phyloP scores from a whole-genome alignment of 1,139 yeast species.

The Suhomyces bokatorum region DNA sequence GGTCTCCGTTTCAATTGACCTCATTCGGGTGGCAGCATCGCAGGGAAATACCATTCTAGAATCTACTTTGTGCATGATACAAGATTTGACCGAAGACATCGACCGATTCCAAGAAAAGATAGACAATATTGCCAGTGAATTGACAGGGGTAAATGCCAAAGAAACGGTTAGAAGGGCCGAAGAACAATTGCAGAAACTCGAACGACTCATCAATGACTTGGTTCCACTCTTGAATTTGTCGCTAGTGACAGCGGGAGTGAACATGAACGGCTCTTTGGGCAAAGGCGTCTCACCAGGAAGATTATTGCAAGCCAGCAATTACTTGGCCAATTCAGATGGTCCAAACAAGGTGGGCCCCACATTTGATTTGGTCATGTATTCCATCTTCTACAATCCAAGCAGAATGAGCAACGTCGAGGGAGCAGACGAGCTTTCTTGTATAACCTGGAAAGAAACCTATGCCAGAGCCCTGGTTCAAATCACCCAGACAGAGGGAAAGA shows the following conservation, averaged over 20 bases:
- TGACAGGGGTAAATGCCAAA: conserved; percentile 32
- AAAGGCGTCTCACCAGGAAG: conserved; percentile 64
- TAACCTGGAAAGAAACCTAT: conserved; percentile 75
- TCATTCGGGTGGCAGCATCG: conserved; percentile 67
- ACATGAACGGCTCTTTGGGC: conserved; percentile 51
- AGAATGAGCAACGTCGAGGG: conserved; percentile 38
- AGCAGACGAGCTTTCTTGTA: conserved; percentile 35
- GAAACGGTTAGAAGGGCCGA: conserved; percentile 52
- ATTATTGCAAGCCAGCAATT: conserved; percentile 62
- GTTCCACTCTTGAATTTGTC: conserved; percentile 72
- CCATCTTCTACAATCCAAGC: conserved; percentile 66
- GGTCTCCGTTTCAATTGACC: conserved; percentile 67
- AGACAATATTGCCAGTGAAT: conserved; percentile 27
- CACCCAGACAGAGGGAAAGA: conserved; percentile 14
- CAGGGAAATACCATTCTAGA: conserved; percentile 68
- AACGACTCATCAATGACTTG: conserved; percentile 61
- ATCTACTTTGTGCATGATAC: conserved; percentile 56
- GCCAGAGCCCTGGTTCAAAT: conserved; percentile 56
- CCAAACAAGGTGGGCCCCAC: conserved; percentile 51
- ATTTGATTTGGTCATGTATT: conserved; percentile 59
- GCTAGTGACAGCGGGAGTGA: conserved; percentile 70
- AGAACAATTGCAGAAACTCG: conserved; percentile 46
- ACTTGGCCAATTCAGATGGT: conserved; percentile 29
- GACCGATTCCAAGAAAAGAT: conserved; percentile 58
- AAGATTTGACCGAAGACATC: conserved; percentile 58